These are phyloP conservation scores for Komagataella ulmi DNA, from an alignment of 805 yeast genomes.

Conservation along the genomic window DNA sequence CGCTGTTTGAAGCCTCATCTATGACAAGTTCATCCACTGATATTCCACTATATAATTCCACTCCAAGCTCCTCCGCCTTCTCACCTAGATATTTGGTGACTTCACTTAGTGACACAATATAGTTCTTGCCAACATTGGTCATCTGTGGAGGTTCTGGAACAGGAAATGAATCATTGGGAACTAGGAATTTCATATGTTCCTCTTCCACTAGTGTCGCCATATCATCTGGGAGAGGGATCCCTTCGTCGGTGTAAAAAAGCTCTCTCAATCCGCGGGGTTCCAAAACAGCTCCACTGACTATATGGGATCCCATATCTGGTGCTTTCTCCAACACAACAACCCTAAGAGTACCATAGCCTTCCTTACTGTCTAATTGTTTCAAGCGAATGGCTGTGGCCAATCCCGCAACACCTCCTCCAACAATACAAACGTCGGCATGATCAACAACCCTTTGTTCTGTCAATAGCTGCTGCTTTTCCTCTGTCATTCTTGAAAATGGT, in stretches of 20 bases:
- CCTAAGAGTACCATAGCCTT: constrained; percentile 37
- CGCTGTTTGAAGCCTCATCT: constrained; percentile 38
- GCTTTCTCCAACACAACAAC: constrained; percentile 90
- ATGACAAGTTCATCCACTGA: constrained; percentile 71
- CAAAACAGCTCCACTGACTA: constrained; percentile 84
- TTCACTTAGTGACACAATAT: constrained; percentile 70
- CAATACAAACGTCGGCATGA: constrained; percentile 85
- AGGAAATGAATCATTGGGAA: constrained; percentile 43
- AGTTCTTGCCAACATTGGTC: constrained; percentile 69
- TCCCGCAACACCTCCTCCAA: constrained; percentile 98
- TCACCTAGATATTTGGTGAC: constrained; percentile 76
- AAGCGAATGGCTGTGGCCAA: constrained; percentile 83
- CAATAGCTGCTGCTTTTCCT: constrained; percentile 32
- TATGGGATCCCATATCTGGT: constrained; percentile 86
- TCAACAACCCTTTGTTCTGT: constrained; percentile 68
- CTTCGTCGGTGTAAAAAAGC: constrained; percentile 62
- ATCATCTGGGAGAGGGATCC: constrained; percentile 69
- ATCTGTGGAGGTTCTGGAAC: constrained; percentile 92
- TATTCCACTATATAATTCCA: constrained; percentile 85
- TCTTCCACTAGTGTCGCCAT: constrained; percentile 59
- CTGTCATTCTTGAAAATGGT: constrained; percentile 14
- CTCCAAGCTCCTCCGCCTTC: constrained; percentile 86
- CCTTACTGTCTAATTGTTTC: constrained; percentile 68
- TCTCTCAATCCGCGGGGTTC: constrained; percentile 86
- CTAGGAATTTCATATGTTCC: constrained; percentile 63